Percentiles rank a stretch among this genome's conserved stretches.
phyloP scores from a whole-genome alignment of 345 rosid genomes.

The Mercurialis annua region DNA sequence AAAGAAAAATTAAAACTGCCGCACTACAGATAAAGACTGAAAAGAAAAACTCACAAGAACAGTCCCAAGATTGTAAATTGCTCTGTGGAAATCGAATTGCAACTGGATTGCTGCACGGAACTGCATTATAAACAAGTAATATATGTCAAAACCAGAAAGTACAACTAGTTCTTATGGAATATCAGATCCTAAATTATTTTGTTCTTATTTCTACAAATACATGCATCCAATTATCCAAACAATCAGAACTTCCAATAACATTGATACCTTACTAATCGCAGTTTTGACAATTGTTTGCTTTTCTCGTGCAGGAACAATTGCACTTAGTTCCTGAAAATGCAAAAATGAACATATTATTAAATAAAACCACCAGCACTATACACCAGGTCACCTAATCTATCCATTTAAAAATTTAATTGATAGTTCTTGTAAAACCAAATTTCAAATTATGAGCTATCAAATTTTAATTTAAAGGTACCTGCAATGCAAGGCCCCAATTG shows the following conservation, averaged over 20 bases:
- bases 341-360: slow-evolving; percentile 17
- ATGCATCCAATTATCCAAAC: too few relatives aligned
- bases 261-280: slow-evolving; percentile 89
- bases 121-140: slow-evolving; percentile 42
- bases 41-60: slow-evolving; percentile 69
- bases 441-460: neutral
- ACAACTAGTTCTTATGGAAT: slow-evolving; percentile 15
- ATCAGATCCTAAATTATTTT: slow-evolving; percentile 27
- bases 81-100: slow-evolving; percentile 97
- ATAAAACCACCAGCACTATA: slow-evolving; percentile 4
- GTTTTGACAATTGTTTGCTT: slow-evolving; percentile 86
- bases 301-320: slow-evolving; percentile 92
- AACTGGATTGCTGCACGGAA: slow-evolving; percentile 91
- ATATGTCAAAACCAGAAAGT: slow-evolving; percentile 15
- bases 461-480: slow-evolving; percentile 44
- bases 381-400: neutral
- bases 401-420: neutral
- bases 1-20: neutral
- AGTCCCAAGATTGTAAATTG: slow-evolving; percentile 97
- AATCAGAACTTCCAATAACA: slow-evolving; percentile 28
- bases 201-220: slow-evolving; percentile 25
- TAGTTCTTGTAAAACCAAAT: neutral
- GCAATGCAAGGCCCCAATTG: slow-evolving; percentile 98
- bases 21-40: slow-evolving; percentile 9
- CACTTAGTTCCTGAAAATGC: slow-evolving; percentile 78